Percentiles rank a stretch among this genome's conserved stretches.
Conservation (phyloP, 306 rosid species). For the Corylus avellana region DNA sequence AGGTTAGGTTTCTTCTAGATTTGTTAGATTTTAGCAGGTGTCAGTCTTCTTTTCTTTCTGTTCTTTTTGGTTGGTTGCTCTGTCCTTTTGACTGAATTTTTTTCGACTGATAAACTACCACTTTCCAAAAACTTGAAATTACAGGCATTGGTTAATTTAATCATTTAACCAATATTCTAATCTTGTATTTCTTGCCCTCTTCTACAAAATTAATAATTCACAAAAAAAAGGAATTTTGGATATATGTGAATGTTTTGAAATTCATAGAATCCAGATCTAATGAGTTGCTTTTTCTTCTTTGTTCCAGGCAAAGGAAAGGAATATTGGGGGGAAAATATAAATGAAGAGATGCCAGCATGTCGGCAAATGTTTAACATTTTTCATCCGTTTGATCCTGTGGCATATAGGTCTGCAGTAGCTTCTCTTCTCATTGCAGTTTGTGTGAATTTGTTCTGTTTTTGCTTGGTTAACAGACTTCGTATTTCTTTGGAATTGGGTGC, state of each 20-base stretch:
- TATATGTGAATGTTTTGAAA: constrained; percentile 13
- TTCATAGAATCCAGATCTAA: constrained; percentile 6
- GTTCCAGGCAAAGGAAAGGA: constrained; percentile 79
- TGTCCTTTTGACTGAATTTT: constrained; percentile 1
- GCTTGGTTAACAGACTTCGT: not conserved
- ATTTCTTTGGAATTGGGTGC: not conserved
- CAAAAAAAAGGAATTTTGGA: not conserved
- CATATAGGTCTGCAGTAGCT: constrained; percentile 68
- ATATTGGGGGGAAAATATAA: constrained; percentile 84
- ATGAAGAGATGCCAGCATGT: constrained; percentile 94
- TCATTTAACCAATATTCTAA: too few species aligned
- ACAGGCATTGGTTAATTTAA: too few species aligned
- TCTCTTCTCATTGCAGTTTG: constrained; percentile 12
- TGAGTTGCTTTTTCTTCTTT: constrained; percentile 18
- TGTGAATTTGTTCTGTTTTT: constrained; percentile 3
- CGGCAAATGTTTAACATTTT: constrained; percentile 93
- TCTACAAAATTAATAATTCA: constrained; percentile 1
- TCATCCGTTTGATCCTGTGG: constrained; percentile 98
- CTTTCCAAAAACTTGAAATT: too few species aligned
- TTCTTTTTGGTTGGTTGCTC: not conserved
- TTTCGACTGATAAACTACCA: not conserved
- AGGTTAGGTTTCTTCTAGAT: not conserved
- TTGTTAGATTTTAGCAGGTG: not conserved
- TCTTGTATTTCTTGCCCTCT: not conserved
- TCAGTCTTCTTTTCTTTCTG: not conserved